Evolutionary conservation across 139 green algal genomes (phyloP), one percentile per base, ranked within the genome.

Genomic region (Volvox reticuliferus): DNA sequence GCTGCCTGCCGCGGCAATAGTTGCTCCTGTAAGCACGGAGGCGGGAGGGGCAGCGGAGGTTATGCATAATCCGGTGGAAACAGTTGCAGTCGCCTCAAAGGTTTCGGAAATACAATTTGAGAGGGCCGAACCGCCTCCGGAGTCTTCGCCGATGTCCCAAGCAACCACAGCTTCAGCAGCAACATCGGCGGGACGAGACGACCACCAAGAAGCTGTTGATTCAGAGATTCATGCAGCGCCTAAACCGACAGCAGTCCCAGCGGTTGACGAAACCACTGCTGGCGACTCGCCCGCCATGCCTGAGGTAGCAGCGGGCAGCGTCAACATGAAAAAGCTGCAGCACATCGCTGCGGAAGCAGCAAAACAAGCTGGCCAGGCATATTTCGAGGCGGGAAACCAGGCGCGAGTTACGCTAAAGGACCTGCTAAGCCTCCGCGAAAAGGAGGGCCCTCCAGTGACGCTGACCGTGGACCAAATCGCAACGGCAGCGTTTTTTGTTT

Each of bases 381-480:
- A 91, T 33, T 35, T 86, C 32, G 62, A 50, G 62, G 87, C 76
- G 17, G 76, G 87, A 33, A 91, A 86, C 33, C 69, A 85, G 16
- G 76, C 87, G 0, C 36, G 16, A 13, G 13, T 28, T 35, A 91
- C 87, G 33, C 17, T 91, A 0, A 32, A 44, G 33, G 16, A n/a
- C 44, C 75, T 91, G 16, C 1, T 68, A 12, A 69, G 1, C 2
- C 61, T 79, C 17, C 76, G 26, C 33, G 37, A 67, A 16, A 91
- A 86, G 87, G 76, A 87, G 63, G 73, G 86, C 30, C 73, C 87
- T n/a, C 55, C 89, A 1, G 36, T 92, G 19, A 92, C 80, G 20
- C 19, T 92, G n/a, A 92, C 89, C 35, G 22, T 87, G 16, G 89
- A 92, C 76, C 89, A 92, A 65, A 30, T 90, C 21, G 75, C 61